phyloP scores from a whole-genome alignment of 2,329 filamentous ascomycete genomes.

The Dactylellina sp. region DNA sequence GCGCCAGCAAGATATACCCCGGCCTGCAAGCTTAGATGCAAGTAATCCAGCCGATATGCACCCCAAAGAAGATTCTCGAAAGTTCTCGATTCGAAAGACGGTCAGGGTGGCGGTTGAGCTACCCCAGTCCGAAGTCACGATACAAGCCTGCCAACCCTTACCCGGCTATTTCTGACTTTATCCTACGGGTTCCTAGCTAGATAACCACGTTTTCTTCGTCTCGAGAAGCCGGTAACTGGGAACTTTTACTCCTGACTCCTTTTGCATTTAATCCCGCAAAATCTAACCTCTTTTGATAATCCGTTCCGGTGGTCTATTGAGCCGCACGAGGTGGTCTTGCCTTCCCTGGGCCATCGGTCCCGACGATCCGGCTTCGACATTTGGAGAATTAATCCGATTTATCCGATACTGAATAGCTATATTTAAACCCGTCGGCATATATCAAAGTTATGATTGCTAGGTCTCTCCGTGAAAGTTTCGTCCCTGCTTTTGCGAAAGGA shows the following conservation, averaged over 20 bases:
- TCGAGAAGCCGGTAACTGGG: conserved; percentile 34
- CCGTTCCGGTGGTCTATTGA: background rate
- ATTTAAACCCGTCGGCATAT: too few relatives aligned
- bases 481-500: too few relatives aligned
- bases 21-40: background rate
- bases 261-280: conserved; percentile 12
- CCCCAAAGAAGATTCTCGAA: conserved; percentile 1
- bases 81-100: conserved; percentile 18
- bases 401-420: too few relatives aligned
- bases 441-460: too few relatives aligned
- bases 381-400: too few relatives aligned
- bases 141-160: too few relatives aligned
- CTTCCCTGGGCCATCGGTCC: background rate
- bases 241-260: conserved; percentile 8
- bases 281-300: background rate
- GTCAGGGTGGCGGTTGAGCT: background rate
- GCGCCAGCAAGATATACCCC: background rate
- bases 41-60: background rate
- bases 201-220: conserved; percentile 49
- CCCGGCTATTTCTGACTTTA: conserved; percentile 28
- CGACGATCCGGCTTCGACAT: background rate
- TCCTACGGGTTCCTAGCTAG: conserved; percentile 37
- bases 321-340: background rate
- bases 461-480: too few relatives aligned
- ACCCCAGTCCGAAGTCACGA: conserved; percentile 2